Evolutionary conservation across 495 filamentous ascomycete species (phyloP), one percentile per base, ranked within the genome.

Genomic region (Talaromyces wortmannii): DNA sequence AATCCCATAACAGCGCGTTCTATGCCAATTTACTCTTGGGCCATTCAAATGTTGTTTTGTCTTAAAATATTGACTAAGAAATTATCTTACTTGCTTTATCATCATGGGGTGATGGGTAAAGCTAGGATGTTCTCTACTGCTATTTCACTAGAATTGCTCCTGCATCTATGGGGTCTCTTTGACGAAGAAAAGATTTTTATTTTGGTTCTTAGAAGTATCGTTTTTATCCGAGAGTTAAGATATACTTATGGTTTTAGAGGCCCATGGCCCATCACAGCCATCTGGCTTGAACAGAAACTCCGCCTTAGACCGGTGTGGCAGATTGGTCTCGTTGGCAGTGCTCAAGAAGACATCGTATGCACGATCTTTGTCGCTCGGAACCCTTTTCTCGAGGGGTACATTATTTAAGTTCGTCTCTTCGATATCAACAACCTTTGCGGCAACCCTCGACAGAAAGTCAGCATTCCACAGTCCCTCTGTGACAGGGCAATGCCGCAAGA

Each of bases 381-480:
- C 7, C 23, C 61, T 51, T 36, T 63, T 31, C 10, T 55, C 56
- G 18, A 63, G 29, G 2, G 58, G 54, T 7, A 62, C 31, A 49
- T 40, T 36, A 7, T 11, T 6, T 16, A 57, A 3, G 3, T 40
- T 33, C 8, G 16, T 10, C 18, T 66, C 63, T 45, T 66, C 63
- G 12, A 60, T 18, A 13, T 62, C 61, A 29, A 66, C 17, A 18
- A 62, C 42, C 42, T 50, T 48, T 13, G 31, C 11, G 1, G 57
- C 57, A n/a, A 58, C 48, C 15, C 42, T 43, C 11, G 18, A 13
- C 31, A 52, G 45, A 2, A 42, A 42, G 12, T n/a, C 42, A 4
- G 55, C 31, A 29, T 55, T 49, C 58, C 58, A 67, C 30, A 62
- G 18, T 0, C 62, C 64, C 45, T 67, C 60, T 50, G 45, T 42